A percentile compares a stretch with the other conserved stretches of the same genome.
Evolutionary conservation across 208 protist genomes (phyloP).

Genomic region (Trypanosoma boissoni): DNA sequence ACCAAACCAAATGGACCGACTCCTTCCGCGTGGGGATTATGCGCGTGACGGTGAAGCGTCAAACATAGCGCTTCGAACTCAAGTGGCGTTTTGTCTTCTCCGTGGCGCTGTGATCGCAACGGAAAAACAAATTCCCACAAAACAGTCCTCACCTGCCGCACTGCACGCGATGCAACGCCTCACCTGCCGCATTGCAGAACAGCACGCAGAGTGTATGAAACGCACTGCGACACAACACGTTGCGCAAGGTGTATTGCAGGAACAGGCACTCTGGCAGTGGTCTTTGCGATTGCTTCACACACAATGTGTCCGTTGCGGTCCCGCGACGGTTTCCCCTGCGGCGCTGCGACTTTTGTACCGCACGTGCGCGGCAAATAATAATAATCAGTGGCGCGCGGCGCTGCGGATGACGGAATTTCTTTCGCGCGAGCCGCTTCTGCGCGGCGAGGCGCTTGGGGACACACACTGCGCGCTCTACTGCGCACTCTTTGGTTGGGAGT

Average conservation of each 20-base stretch:
- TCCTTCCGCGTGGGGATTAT: slow-evolving; percentile 27
- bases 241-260: not conserved
- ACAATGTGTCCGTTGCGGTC: slow-evolving; percentile 31
- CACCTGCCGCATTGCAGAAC: slow-evolving; percentile 43
- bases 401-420: slow-evolving; percentile 30
- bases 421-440: not conserved
- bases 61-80: not conserved
- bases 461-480: slow-evolving; percentile 37
- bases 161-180: slow-evolving; percentile 51
- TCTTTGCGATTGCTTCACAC: slow-evolving; percentile 26
- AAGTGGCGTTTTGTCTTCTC: slow-evolving; percentile 9
- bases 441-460: slow-evolving; percentile 3
- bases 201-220: too few relatives aligned
- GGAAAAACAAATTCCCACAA: not conserved
- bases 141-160: slow-evolving; percentile 19
- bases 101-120: slow-evolving; percentile 3
- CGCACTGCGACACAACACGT: not conserved
- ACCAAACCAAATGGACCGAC: slow-evolving; percentile 49
- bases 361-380: slow-evolving; percentile 31
- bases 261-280: slow-evolving; percentile 9
- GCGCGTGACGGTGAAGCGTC: not conserved
- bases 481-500: slow-evolving; percentile 52
- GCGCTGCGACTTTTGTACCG: slow-evolving; percentile 41
- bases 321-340: slow-evolving; percentile 20
- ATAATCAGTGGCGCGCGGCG: slow-evolving; percentile 20